Evolutionary conservation across 73 alveolate genomes (phyloP), one percentile per base, ranked within the genome.

Genomic region (Paramecium caudatum): DNA sequence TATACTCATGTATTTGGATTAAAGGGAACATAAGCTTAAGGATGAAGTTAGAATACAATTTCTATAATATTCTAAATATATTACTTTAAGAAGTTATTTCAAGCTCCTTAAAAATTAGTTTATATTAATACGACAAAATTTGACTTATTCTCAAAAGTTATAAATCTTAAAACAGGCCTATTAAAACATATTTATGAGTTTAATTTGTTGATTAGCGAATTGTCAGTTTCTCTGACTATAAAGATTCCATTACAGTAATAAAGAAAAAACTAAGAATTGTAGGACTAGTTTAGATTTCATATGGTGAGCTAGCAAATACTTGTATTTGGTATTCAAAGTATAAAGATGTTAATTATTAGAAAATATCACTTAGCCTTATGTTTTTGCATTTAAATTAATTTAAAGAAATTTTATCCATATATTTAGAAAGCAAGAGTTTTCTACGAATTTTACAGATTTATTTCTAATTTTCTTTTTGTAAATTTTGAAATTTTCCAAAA

Each of bases 191-290:
- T 55, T 55, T 23, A 55, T 27, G 41, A 55, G 30, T 23, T 55
- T 27, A 23, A 27, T 55, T 5, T 27, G 30, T 25, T 2, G 36
- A 23, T 10, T 5, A 23, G 12, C 46, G 12, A 5, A 55, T 27
- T 4, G 4, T 10, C 2, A 55, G 12, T 4, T 55, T 43, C 8
- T 55, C 30, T 5, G 80, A 55, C 12, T 16, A 23, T 2, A 55
- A 43, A 23, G 80, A 37, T 55, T 55, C 80, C 80, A 55, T 55
- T 0, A 55, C 30, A 10, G 80, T 21, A 23, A 55, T 55, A 27
- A 55, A 23, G 30, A 55, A 55, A 55, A 55, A 23, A 55, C 80
- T 55, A 55, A 55, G 30, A 3, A 55, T 55, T 1, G 80, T 27
- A 27, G 80, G 45, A 55, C 80, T 27, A 5, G 80, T 55, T 55